These are phyloP conservation scores for Solanum chiquidenum DNA, from an alignment of 257 asterid genomes.

Conservation along the genomic window DNA sequence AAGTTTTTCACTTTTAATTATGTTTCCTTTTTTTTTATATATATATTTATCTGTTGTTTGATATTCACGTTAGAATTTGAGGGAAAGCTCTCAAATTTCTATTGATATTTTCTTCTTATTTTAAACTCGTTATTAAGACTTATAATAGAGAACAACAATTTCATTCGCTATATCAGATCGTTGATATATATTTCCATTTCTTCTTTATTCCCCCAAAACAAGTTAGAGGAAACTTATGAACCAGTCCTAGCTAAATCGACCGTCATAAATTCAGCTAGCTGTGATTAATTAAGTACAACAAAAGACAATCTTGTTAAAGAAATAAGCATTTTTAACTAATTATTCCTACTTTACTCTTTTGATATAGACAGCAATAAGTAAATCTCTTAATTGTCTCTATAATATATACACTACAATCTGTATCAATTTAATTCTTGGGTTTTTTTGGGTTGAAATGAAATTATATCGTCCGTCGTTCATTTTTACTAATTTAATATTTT, in stretches of 20 bases:
- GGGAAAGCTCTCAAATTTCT: fast-evolving
- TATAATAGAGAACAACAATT: too few species aligned
- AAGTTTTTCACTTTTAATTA: neutral
- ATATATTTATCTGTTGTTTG: too few species aligned
- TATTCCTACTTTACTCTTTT: neutral
- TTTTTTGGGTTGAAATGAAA: neutral
- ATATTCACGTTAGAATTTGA: too few species aligned
- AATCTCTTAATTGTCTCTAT: neutral
- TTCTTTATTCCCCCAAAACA: neutral
- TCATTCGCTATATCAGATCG: fast-evolving
- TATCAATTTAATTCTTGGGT: neutral
- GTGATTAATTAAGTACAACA: neutral
- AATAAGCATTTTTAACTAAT: neutral
- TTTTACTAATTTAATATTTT: neutral
- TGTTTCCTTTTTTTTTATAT: too few species aligned
- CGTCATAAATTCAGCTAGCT: neutral
- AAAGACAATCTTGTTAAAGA: neutral
- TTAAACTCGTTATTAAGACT: too few species aligned
- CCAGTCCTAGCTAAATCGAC: neutral
- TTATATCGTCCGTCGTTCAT: neutral
- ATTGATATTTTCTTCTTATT: too few species aligned
- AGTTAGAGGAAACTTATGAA: neutral
- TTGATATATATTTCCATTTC: neutral
- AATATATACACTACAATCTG: neutral
- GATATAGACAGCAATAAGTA: neutral